These are phyloP conservation scores for Prunus persica DNA, from an alignment of 306 rosid species.

Conservation along the genomic window Prunus_persica_NCBIv2 NC_034015.1:18203501-18204000, in stretches of 20 bases:
- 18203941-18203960: conserved; percentile 29
- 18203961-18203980: not conserved
- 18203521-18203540: too few species aligned
- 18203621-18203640: too few species aligned
- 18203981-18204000: not conserved
- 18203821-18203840: conserved; percentile 66
- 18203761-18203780: not conserved
- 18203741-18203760: conserved; percentile 80
- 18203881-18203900: conserved; percentile 85
- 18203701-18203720: conserved; percentile 70
- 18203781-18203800: not conserved
- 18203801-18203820: conserved; percentile 24
- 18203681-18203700: conserved; percentile 80
- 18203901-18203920: conserved; percentile 56
- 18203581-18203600: conserved; percentile 46
- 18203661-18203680: conserved; percentile 56
- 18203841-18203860: conserved; percentile 62
- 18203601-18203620: too few species aligned
- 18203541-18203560: too few species aligned
- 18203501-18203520: too few species aligned
- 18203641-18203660: not conserved
- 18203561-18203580: conserved; percentile 57
- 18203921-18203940: conserved; percentile 42
- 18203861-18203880: conserved; percentile 69
- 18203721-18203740: conserved; percentile 88